These are phyloP conservation scores for Boletus barrowsii DNA, from an alignment of 768 basidiomycete genomes.

Conservation along the genomic window DNA sequence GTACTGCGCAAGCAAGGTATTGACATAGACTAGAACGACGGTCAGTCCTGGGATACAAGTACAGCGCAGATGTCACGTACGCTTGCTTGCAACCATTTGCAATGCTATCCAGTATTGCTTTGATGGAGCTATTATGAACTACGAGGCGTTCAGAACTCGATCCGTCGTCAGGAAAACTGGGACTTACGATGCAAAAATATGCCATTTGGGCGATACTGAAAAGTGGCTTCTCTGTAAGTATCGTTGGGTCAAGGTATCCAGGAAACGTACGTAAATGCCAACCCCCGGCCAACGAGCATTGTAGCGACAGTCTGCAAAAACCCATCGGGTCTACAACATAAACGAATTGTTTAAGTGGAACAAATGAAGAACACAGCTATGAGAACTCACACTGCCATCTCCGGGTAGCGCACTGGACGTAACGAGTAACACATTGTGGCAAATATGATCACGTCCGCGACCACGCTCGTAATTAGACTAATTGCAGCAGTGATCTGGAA, in stretches of 20 bases:
- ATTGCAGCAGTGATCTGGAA: slow-evolving; percentile 15
- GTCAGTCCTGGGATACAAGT: no score
- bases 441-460: slow-evolving; percentile 14
- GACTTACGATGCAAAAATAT: neutral
- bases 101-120: no score
- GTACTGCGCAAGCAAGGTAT: slow-evolving; percentile 26
- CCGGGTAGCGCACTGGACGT: slow-evolving; percentile 16
- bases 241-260: neutral
- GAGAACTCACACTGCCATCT: slow-evolving; percentile 14
- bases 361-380: neutral
- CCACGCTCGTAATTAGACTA: slow-evolving; percentile 5
- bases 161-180: no score
- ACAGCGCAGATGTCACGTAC: no score
- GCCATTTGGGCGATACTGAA: slow-evolving; percentile 16
- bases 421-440: slow-evolving; percentile 19
- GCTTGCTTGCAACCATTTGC: no score
- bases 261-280: slow-evolving; percentile 24
- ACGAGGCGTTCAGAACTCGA: neutral
- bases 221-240: neutral
- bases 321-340: slow-evolving; percentile 10
- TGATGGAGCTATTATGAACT: no score
- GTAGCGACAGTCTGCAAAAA: neutral
- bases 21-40: slow-evolving; percentile 25
- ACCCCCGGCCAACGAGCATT: slow-evolving; percentile 17
- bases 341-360: neutral